A percentile compares a stretch with the other conserved stretches of the same genome.
These are phyloP conservation scores for Podospora conica DNA, from an alignment of 495 filamentous ascomycete genomes.

Conservation along the genomic window DNA sequence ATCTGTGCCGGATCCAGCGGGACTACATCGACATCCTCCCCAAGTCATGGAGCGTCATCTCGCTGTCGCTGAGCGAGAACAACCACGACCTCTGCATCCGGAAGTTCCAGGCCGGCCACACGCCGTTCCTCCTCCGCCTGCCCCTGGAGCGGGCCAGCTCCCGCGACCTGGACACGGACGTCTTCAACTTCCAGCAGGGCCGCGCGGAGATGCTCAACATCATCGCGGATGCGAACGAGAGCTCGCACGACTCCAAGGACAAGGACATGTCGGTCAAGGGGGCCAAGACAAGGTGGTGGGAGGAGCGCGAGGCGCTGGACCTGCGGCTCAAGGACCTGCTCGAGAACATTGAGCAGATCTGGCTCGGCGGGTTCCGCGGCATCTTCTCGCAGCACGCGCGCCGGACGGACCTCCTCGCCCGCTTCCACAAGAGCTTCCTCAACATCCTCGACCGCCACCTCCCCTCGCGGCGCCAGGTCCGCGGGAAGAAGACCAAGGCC, in stretches of 20 bases:
- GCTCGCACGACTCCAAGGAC: slow-evolving; percentile 52
- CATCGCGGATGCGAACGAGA: slow-evolving; percentile 69
- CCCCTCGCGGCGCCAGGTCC: slow-evolving; percentile 65
- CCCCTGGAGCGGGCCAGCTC: slow-evolving; percentile 76
- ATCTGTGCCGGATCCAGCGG: slow-evolving; percentile 53
- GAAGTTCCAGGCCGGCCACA: slow-evolving; percentile 62
- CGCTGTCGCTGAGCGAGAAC: slow-evolving; percentile 73
- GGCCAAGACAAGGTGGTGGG: slow-evolving; percentile 83
- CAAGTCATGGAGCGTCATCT: slow-evolving; percentile 73
- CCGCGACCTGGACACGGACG: slow-evolving; percentile 71
- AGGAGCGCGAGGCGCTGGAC: slow-evolving; percentile 72
- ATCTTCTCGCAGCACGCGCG: slow-evolving; percentile 71
- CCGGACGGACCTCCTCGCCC: slow-evolving; percentile 54
- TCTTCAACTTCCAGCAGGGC: slow-evolving; percentile 76
- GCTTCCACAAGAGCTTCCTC: slow-evolving; percentile 72
- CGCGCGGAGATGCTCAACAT: slow-evolving; percentile 74
- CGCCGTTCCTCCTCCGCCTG: slow-evolving; percentile 77
- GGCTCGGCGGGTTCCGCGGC: slow-evolving; percentile 90
- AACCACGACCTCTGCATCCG: slow-evolving; percentile 76
- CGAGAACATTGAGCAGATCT: slow-evolving; percentile 79
- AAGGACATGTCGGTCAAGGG: slow-evolving; percentile 44
- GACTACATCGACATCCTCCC: slow-evolving; percentile 81
- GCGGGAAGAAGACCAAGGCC: slow-evolving; percentile 41
- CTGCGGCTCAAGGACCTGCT: slow-evolving; percentile 69
- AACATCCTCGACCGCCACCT: slow-evolving; percentile 80